Conservation (phyloP, 2,329 filamentous ascomycete genomes). For the Aspergillus spinulosporus region DNA sequence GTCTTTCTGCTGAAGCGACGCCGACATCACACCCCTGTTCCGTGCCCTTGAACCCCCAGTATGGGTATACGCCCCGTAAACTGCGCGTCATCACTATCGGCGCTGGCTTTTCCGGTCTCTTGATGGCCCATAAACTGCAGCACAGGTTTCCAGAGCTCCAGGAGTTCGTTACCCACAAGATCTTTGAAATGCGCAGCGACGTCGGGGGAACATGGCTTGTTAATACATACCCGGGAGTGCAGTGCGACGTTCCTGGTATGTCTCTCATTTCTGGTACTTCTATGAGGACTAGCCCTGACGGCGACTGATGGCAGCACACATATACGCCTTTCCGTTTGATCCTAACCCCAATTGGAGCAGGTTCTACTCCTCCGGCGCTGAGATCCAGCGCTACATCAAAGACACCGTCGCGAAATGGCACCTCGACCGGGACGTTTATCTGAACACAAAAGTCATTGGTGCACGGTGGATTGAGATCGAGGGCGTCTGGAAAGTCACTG, state of each 20-base stretch:
- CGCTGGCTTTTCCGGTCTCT: slow-evolving; percentile 35
- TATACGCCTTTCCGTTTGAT: slow-evolving; percentile 46
- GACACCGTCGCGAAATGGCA: slow-evolving; percentile 41
- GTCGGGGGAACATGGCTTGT: slow-evolving; percentile 26
- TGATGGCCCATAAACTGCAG: slow-evolving; percentile 44
- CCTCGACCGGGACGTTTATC: slow-evolving; percentile 40
- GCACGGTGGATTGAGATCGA: slow-evolving; percentile 42
- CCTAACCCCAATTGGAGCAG: slow-evolving; percentile 24
- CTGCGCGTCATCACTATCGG: slow-evolving; percentile 25
- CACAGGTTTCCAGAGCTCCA: slow-evolving; percentile 34
- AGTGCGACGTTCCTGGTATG: slow-evolving; percentile 29
- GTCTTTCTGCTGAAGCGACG: neutral
- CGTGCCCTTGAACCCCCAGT: slow-evolving; percentile 17
- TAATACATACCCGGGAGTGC: slow-evolving; percentile 25
- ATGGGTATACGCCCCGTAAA: slow-evolving; percentile 27
- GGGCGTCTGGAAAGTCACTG: slow-evolving; percentile 37
- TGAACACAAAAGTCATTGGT: slow-evolving; percentile 39
- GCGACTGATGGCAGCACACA: slow-evolving; percentile 18
- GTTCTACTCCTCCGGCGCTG: slow-evolving; percentile 25
- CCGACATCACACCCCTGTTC: slow-evolving; percentile 4
- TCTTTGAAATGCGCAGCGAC: slow-evolving; percentile 45
- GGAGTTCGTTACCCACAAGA: slow-evolving; percentile 38
- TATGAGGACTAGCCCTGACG: no score
- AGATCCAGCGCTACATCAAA: slow-evolving; percentile 50
- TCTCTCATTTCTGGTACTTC: neutral